These are phyloP conservation scores for Suillus paluster DNA, from an alignment of 768 basidiomycete genomes.

Conservation along the genomic window DNA sequence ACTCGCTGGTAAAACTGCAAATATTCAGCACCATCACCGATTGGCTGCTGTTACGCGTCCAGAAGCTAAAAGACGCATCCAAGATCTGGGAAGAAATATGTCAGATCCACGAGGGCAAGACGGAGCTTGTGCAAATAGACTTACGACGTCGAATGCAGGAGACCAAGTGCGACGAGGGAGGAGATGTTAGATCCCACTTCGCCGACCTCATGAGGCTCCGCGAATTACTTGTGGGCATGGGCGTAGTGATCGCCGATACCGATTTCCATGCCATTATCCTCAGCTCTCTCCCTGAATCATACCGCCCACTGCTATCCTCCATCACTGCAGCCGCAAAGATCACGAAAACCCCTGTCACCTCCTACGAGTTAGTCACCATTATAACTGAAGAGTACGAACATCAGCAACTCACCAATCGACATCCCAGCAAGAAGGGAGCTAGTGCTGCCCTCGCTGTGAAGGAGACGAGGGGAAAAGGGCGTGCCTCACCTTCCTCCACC, in stretches of 20 bases:
- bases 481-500: too few species aligned
- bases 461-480: too few species aligned
- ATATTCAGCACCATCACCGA: constrained; percentile 27
- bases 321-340: constrained; percentile 22
- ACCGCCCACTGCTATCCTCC: constrained; percentile 23
- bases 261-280: constrained; percentile 28
- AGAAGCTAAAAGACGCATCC: background rate
- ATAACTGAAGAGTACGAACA: constrained; percentile 24
- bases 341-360: constrained; percentile 9
- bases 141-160: constrained; percentile 26
- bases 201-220: constrained; percentile 4
- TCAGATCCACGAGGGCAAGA: constrained; percentile 26
- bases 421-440: background rate
- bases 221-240: constrained; percentile 17
- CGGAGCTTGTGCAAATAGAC: constrained; percentile 27
- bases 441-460: background rate
- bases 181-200: constrained; percentile 29
- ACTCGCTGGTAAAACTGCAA: constrained; percentile 25
- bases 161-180: constrained; percentile 24
- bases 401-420: background rate
- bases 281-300: constrained; percentile 29
- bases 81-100: constrained; percentile 26
- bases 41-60: constrained; percentile 25
- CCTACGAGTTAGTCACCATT: constrained; percentile 20
- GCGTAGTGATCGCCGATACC: constrained; percentile 18